Evolutionary conservation across 1,284 basidiomycete genomes (phyloP).

Genomic region (Ceratobasidium sp.): DNA sequence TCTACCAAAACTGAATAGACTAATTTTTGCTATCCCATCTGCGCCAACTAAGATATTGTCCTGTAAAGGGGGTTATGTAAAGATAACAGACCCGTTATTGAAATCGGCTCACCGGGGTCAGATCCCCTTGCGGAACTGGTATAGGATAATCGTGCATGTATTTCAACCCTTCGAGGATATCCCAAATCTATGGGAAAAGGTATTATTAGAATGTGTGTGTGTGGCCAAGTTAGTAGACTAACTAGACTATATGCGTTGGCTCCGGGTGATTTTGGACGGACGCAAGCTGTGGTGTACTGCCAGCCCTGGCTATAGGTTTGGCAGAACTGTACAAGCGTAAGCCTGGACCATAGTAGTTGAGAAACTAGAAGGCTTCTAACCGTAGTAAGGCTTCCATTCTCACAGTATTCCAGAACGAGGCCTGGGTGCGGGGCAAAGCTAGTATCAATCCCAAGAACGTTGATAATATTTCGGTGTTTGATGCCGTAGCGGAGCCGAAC

Average conservation of each 20-base stretch:
- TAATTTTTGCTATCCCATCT: conserved; percentile 17
- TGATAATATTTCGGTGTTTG: conserved; percentile 21
- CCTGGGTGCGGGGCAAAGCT: conserved; percentile 8
- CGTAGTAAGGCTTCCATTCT: not conserved
- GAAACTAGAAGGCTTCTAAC: too few relatives aligned
- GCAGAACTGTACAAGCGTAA: too few relatives aligned
- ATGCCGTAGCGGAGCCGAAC: not conserved
- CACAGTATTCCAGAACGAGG: conserved; percentile 16
- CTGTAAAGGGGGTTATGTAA: not conserved
- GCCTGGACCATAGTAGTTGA: too few relatives aligned
- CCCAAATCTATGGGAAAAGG: conserved; percentile 25
- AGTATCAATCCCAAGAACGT: conserved; percentile 20
- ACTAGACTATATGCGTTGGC: conserved; percentile 27
- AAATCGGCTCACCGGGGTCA: conserved; percentile 19
- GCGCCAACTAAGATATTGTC: conserved; percentile 21
- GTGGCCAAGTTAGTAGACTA: too few relatives aligned
- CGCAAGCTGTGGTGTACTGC: not conserved
- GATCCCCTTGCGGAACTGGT: conserved; percentile 27
- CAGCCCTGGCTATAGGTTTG: not conserved
- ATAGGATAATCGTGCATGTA: conserved; percentile 36
- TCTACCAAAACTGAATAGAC: conserved; percentile 33
- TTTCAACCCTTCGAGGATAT: conserved; percentile 32
- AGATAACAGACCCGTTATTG: too few relatives aligned
- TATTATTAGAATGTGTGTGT: too few relatives aligned
- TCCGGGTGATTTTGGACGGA: not conserved